Conservation (phyloP, 768 basidiomycete species). For the Russula olivacea region DNA sequence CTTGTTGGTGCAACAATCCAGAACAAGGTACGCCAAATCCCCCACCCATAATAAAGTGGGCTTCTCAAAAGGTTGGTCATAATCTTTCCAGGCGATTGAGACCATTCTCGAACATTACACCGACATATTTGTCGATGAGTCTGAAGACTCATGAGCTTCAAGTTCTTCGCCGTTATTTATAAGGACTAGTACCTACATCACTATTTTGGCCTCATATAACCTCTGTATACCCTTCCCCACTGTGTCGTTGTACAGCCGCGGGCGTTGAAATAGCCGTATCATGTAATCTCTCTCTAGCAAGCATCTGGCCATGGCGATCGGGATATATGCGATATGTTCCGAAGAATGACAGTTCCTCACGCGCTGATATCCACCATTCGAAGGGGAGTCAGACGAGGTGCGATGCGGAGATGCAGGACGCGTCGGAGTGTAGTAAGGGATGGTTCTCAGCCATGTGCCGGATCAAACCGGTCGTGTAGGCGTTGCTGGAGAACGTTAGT, state of each 20-base stretch:
- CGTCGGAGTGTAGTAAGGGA: background rate
- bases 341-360: background rate
- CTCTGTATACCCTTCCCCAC: conserved; percentile 18
- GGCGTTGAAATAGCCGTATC: conserved; percentile 16
- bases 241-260: conserved; percentile 10
- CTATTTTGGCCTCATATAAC: conserved; percentile 20
- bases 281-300: conserved; percentile 19
- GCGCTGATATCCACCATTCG: background rate
- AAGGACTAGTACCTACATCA: conserved; percentile 21
- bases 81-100: conserved; percentile 68
- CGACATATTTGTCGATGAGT: conserved; percentile 95
- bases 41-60: background rate
- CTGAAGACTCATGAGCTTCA: conserved; percentile 37
- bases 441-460: background rate
- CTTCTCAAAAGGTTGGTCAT: background rate
- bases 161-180: conserved; percentile 27
- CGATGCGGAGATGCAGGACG: background rate
- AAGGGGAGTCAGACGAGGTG: background rate
- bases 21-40: conserved; percentile 48
- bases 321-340: conserved; percentile 13
- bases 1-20: conserved; percentile 67
- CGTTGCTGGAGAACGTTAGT: background rate
- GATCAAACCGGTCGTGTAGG: background rate
- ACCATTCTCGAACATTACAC: conserved; percentile 91
- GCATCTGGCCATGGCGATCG: conserved; percentile 2